Base-by-base conservation (phyloP, 2,329 filamentous ascomycete species). In the Fusarium tricinctum region DNA sequence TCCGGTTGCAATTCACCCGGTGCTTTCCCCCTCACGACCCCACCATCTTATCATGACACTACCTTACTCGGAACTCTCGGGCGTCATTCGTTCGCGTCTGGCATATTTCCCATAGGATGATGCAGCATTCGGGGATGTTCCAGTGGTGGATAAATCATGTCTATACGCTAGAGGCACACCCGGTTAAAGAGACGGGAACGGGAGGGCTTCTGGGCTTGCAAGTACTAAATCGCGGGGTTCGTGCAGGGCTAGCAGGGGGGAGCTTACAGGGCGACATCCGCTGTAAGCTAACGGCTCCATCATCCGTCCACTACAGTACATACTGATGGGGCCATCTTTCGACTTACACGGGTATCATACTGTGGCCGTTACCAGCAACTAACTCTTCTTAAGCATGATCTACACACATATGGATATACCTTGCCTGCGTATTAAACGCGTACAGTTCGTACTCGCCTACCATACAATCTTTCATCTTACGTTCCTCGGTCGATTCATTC, bases 21-120 rank as follows among this genome's bases (percentile, higher is more conserved):
- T 28, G n/a, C 39, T 20, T 59, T 63, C 57, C 69, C 71, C 69
- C 71, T 73, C 71, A 59, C 44, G 39, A 70, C 68, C 71, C 69
- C 71, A 57, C 65, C 61, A 62, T 59, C 46, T 58, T 40, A 48
- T 65, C 65, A 73, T 70, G 70, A 53, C 66, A 66, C 32, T 45
- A 38, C 33, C 51, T 26, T 40, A 43, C 48, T 44, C 33, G 51
- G 48, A 43, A 43, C 44, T 23, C 46, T 57, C 51, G 38, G 42
- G 51, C 49, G 33, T 61, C 69, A 71, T 71, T 69, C 69, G 68
- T 48, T 54, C 68, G 63, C 44, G 7, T 26, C 23, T 43, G 32
- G 30, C 23, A 30, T 30, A 30, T 30, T 20, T 14, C 9, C 42
- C 60, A 46, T 46, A 58, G 50, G 39, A 23, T 58, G 59, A 17